phyloP scores from a whole-genome alignment of 2,329 filamentous ascomycete species.

The Fusarium haematococcum region DNA sequence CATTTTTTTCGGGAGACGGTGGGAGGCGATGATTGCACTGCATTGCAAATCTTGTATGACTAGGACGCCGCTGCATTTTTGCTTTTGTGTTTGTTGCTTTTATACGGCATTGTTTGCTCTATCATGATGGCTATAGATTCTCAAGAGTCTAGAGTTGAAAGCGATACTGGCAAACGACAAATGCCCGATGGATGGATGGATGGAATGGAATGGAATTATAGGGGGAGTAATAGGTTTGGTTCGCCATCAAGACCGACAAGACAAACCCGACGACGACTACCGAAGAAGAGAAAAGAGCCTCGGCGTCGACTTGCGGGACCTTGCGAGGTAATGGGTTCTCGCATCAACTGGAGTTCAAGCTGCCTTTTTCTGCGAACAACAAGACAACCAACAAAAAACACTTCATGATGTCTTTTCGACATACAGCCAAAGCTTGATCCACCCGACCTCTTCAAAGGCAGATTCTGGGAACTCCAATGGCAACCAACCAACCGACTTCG shows the following conservation, averaged over 20 bases:
- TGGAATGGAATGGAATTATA: slow-evolving; percentile 11
- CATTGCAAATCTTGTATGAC: slow-evolving; percentile 47
- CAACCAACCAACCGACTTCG: slow-evolving; percentile 39
- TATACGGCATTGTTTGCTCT: slow-evolving; percentile 27
- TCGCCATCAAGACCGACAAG: slow-evolving; percentile 41
- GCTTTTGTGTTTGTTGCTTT: slow-evolving; percentile 32
- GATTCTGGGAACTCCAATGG: slow-evolving; percentile 41
- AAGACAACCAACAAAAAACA: slow-evolving; percentile 31
- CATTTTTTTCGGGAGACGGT: slow-evolving; percentile 38
- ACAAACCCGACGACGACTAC: slow-evolving; percentile 34
- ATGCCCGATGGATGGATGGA: slow-evolving; percentile 10
- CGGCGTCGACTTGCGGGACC: slow-evolving; percentile 31
- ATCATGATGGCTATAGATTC: slow-evolving; percentile 12
- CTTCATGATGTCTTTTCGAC: slow-evolving; percentile 40
- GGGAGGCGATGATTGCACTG: slow-evolving; percentile 27
- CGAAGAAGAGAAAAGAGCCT: slow-evolving; percentile 30
- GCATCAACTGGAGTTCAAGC: slow-evolving; percentile 45
- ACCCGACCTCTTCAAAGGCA: slow-evolving; percentile 48
- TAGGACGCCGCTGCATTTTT: slow-evolving; percentile 44
- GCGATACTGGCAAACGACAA: slow-evolving; percentile 16
- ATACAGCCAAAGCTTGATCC: slow-evolving; percentile 45
- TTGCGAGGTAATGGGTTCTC: slow-evolving; percentile 38
- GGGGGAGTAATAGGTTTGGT: slow-evolving; percentile 45
- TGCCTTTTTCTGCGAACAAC: slow-evolving; percentile 41
- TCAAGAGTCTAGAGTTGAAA: slow-evolving; percentile 9